Evolutionary conservation across 2,329 filamentous ascomycete genomes (phyloP), one percentile per base, ranked within the genome.

Genomic region (Sordariomycetes sp.): DNA sequence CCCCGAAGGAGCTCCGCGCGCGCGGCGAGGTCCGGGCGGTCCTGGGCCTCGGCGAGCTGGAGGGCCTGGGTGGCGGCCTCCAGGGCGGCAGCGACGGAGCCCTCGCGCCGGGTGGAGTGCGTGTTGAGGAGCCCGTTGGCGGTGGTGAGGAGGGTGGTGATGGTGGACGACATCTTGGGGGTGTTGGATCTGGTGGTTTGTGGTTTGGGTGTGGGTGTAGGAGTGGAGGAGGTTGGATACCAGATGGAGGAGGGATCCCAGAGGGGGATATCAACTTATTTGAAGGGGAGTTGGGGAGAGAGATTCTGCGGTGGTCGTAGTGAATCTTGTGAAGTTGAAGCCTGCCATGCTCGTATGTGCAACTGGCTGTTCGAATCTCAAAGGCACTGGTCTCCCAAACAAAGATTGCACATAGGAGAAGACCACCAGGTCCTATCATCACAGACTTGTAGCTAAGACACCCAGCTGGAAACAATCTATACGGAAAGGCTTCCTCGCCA

Each of bases 1-100:
- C 65, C 66, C 11, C 64, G 61, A 54, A 63, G 65, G 3, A 66
- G 58, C 24, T 65, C 59, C 2, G 60, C 62, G 25, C 63, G 61
- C 2, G 64, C 63, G 40, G 62, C 60, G 20, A 64, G 58, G 12
- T 64, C 62, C 16, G 59, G 60, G 34, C 60, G 55, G 25, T 50
- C 25, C n/a, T 58, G 53, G 18, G 57, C 48, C 10, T 59, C 50
- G 20, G 64, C 64, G n/a, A 61, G 55, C 10, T 58, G 54, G 20
- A 62, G 53, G 12, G 63, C 64, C 16, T 60, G 50, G 58, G 65
- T 61, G 2, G 64, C 64, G 22, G 59, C 52, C 20, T 54, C 53
- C 16, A 66, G 63, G 24, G 64, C 64, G 24, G 64, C 64, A 37
- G 57, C 18, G 48, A 59, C 14, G 35, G 40, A 55, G 48, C 54